phyloP scores from a whole-genome alignment of 176 grass and related monocot species.

The Typha latifolia region DNA sequence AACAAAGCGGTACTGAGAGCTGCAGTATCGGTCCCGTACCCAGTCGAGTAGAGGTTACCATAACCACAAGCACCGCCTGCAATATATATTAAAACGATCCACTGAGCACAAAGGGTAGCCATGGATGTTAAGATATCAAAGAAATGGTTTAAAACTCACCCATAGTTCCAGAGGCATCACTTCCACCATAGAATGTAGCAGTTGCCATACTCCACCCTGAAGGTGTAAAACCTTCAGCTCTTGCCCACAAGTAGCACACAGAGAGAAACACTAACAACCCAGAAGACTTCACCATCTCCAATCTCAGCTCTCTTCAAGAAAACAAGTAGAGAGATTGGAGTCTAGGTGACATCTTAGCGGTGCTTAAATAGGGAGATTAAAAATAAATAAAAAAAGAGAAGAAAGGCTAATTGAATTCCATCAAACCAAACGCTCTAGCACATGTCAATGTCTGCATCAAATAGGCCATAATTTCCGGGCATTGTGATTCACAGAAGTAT shows the following conservation, averaged over 20 bases:
- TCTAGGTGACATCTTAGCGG: neutral
- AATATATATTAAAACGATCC: neutral
- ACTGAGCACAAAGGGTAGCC: neutral
- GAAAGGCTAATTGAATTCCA: neutral
- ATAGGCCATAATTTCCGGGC: neutral
- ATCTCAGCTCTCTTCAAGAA: neutral
- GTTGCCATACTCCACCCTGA: slow-evolving; percentile 14
- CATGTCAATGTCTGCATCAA: neutral
- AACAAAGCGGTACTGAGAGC: slow-evolving; percentile 62
- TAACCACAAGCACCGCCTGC: slow-evolving; percentile 78
- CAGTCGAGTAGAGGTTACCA: slow-evolving; percentile 58
- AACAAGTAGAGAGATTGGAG: neutral
- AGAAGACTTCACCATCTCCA: slow-evolving; percentile 11
- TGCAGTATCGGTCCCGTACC: slow-evolving; percentile 70
- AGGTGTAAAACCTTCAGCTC: slow-evolving; percentile 3
- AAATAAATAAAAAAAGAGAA: too few species aligned
- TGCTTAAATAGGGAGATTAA: slow-evolving; percentile 12
- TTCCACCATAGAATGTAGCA: slow-evolving; percentile 37
- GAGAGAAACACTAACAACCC: slow-evolving; percentile 7
- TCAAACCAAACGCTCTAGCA: slow-evolving; percentile 1
- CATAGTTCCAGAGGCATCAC: slow-evolving; percentile 40
- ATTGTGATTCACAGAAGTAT: neutral
- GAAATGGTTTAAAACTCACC: slow-evolving; percentile 8
- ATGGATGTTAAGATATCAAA: neutral
- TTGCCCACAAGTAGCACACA: neutral